Evolutionary conservation across 148 eudicot species (phyloP).

Genomic region (Dysphania ambrosioides): DNA sequence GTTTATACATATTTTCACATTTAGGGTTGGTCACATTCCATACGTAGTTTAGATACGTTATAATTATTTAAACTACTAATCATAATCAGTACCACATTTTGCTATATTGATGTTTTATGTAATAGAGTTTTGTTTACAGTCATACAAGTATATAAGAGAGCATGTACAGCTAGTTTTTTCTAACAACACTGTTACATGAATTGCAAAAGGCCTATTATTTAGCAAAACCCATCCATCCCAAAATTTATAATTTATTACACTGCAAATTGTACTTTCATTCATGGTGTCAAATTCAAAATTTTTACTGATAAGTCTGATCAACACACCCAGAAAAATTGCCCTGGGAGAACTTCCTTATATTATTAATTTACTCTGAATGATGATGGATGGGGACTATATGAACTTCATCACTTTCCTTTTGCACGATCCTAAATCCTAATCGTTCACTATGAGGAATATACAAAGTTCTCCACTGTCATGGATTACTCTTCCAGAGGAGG

Average conservation of each 20-base stretch:
- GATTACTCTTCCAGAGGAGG: constrained; percentile 73
- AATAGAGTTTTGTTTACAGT: neutral
- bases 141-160: neutral
- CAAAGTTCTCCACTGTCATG: constrained; percentile 2
- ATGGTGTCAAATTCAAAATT: too few relatives aligned
- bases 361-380: neutral
- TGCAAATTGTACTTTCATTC: too few relatives aligned
- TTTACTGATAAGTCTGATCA: too few relatives aligned
- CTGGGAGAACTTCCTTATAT: neutral
- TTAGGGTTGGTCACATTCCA: too few relatives aligned
- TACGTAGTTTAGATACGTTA: neutral
- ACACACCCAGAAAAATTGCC: too few relatives aligned
- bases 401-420: neutral
- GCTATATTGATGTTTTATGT: neutral
- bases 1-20: too few relatives aligned
- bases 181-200: too few relatives aligned
- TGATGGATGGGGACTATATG: neutral
- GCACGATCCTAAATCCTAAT: neutral
- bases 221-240: too few relatives aligned
- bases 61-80: neutral
- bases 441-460: too few relatives aligned
- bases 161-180: neutral
- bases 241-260: too few relatives aligned
- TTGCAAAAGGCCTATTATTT: too few relatives aligned
- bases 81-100: neutral